phyloP scores from a whole-genome alignment of 2,329 filamentous ascomycete species.

The Aspergillus flavus region DNA sequence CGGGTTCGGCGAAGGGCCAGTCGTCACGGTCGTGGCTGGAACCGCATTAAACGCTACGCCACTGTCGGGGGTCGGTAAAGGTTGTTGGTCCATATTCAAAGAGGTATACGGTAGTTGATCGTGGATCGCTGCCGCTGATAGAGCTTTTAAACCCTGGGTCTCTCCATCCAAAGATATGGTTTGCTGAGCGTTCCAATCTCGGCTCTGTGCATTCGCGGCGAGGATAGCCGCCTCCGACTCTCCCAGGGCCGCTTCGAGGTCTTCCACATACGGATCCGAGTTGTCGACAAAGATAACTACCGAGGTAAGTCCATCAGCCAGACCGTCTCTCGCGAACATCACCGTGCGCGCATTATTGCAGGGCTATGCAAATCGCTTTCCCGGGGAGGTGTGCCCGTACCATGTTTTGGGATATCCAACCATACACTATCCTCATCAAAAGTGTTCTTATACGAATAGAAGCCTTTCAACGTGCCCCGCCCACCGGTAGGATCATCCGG shows the following conservation, averaged over 20 bases:
- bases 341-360: not conserved
- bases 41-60: conserved; percentile 25
- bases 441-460: conserved; percentile 68
- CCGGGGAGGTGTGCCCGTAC: conserved; percentile 36
- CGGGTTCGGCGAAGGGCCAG: conserved; percentile 37
- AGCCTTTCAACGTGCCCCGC: conserved; percentile 57
- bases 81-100: conserved; percentile 25
- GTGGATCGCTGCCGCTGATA: conserved; percentile 55
- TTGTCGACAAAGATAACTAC: conserved; percentile 65
- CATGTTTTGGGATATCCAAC: conserved; percentile 63
- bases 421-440: conserved; percentile 64
- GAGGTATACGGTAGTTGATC: conserved; percentile 37
- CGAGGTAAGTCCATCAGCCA: conserved; percentile 9
- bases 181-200: conserved; percentile 37
- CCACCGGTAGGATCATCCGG: conserved; percentile 42
- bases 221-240: conserved; percentile 35
- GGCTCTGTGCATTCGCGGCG: conserved; percentile 30
- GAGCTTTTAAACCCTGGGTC: conserved; percentile 56
- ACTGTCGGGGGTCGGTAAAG: conserved; percentile 23
- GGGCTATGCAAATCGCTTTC: not conserved
- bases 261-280: conserved; percentile 62
- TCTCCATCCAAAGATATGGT: conserved; percentile 34
- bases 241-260: conserved; percentile 40
- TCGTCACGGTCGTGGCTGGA: conserved; percentile 21
- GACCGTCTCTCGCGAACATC: not conserved